Base-by-base conservation (phyloP, 2,329 filamentous ascomycete species). In the Clonostachys solani region DNA sequence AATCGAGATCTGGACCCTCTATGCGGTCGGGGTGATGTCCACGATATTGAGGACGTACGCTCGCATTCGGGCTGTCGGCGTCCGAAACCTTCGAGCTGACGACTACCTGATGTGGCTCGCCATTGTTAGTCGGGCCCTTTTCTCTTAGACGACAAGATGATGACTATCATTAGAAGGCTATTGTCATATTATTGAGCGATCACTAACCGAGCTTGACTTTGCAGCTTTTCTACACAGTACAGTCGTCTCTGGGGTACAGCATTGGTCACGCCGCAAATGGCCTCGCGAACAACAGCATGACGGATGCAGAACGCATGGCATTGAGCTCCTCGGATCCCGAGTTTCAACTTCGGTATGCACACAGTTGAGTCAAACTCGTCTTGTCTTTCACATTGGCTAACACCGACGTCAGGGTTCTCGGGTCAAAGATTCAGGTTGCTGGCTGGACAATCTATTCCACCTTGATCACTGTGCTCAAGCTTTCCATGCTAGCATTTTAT, bases 41-140 rank as follows among this genome's bases (percentile, higher is more conserved):
- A 81, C 81, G 12, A 56, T 58, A 8, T 55, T 84, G 12, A 71
- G 81, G 33, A 71, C 73, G 2, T 72, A 69, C 45, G 70, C 77
- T 10, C 68, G 81, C 42, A 65, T 75, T 53, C 65, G 58, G 33
- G 61, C 66, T 12, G 72, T 74, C 3, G 80, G 81, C 13, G 62
- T 73, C 36, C 64, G 60, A 47, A 67, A 69, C n/a, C 71, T 84
- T 47, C 68, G 73, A 52, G 65, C 71, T 2, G 81, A 84, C 58
- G 82, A 86, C 50, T 83, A 78, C 54, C 56, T 85, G 33, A 80
- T 83, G 62, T 60, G 75, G 41, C n/a, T 80, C 16, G 78, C 74
- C 6, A 69, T 70, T 50, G 76, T 82, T 43, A 45, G 61, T 52
- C 33, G 10, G n/a, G 10, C 19, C 34, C 15, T 43, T 34, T 12